Evolutionary conservation across 495 filamentous ascomycete genomes (phyloP), one percentile per base, ranked within the genome.

Genomic region (Aspergillus sclerotiicarbonarius): DNA sequence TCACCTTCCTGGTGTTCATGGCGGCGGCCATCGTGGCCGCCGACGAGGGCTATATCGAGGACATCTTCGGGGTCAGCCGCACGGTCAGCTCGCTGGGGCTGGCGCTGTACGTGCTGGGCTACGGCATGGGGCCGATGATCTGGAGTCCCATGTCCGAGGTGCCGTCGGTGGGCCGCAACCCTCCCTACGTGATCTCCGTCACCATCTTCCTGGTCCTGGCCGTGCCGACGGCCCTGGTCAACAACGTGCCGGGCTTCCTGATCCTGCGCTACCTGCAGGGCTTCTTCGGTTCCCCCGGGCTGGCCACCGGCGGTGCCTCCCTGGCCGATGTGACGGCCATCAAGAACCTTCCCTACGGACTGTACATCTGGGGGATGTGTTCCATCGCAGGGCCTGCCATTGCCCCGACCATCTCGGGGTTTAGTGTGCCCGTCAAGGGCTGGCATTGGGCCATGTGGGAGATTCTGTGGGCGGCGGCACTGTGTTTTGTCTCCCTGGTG

Each of bases 101-200:
- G n/a, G 71, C 79, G 0, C 68, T 83, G 16, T 84, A 83, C 53
- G 79, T 84, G 6, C 67, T 83, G 1, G 81, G 75, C 7, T 83
- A 82, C 63, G 79, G 67, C 8, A 16, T 52, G 19, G 75, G 77
- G 1, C 76, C 78, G 10, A 43, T 82, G 20, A 32, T 80, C 13
- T 79, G 71, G 60, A 72, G 67, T 0, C 79, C 79, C 0, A 45
- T 82, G 7, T 69, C 60, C 37, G 79, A 82, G 51, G 74, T 81
- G 48, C 76, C 77, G 2, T 50, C 56, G 25, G 67, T 80, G 25
- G 78, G 79, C 32, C 73, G 79, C 6, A 80, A 75, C 44, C 71
- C 71, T 8, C 71, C 72, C 0, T 81, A 81, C 61, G 69, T 79
- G 10, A 44, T 73, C 30, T 69, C 77, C 3, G 72, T 79, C 21